These are phyloP conservation scores for Alectoria sarmentosa DNA, from an alignment of 495 filamentous ascomycete species.

Conservation along the genomic window DNA sequence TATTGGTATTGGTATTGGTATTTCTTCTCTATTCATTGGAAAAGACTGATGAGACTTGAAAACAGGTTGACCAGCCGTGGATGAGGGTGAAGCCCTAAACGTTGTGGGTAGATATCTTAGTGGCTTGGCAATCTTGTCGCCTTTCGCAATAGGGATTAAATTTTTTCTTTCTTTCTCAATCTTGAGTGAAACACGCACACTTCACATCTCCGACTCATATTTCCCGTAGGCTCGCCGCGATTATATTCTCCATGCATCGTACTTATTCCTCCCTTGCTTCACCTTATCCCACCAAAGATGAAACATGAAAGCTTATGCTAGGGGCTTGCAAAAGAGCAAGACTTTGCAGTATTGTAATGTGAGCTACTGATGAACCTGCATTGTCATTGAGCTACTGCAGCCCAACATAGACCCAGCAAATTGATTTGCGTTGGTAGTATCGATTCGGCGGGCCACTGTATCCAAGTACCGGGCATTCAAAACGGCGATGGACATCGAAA, in stretches of 20 bases:
- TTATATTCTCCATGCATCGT: not conserved
- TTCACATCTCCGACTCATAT: not conserved
- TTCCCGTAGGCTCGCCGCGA: too few species aligned
- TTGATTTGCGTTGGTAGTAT: not conserved
- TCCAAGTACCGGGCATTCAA: not conserved
- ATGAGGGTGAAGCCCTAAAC: too few species aligned
- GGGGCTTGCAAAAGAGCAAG: conserved; percentile 12
- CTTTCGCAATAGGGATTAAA: too few species aligned
- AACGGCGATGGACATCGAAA: conserved; percentile 5
- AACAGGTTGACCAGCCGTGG: too few species aligned
- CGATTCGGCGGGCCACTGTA: not conserved
- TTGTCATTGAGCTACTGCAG: not conserved
- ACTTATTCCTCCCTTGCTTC: not conserved
- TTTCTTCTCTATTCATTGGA: too few species aligned
- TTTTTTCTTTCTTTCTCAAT: too few species aligned
- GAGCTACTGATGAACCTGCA: not conserved
- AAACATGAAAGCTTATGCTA: conserved; percentile 20
- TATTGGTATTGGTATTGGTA: too few species aligned
- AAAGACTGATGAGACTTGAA: too few species aligned
- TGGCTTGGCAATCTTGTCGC: not conserved
- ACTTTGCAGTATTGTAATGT: conserved; percentile 1
- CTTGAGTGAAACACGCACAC: too few species aligned
- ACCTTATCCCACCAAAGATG: conserved; percentile 10
- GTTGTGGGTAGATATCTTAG: not conserved
- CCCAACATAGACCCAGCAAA: not conserved